phyloP scores from a whole-genome alignment of 2,329 filamentous ascomycete species.

The Fusarium succisae region DNA sequence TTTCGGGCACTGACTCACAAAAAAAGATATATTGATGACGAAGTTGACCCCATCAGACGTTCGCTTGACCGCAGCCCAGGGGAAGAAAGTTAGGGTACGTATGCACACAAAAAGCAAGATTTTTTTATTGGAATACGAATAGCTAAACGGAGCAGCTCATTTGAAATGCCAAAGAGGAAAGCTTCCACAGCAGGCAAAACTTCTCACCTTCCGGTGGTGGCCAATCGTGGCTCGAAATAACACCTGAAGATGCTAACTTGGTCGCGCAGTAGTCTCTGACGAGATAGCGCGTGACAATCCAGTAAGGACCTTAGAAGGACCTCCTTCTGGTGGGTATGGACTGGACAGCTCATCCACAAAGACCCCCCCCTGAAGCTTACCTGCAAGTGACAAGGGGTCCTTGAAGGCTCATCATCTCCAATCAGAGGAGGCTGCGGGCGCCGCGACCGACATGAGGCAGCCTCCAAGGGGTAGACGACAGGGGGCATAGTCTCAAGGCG shows the following conservation, averaged over 20 bases:
- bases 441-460: constrained; percentile 36
- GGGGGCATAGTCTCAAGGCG: constrained; percentile 24
- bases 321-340: constrained; percentile 28
- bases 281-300: constrained; percentile 39
- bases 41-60: constrained; percentile 22
- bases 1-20: constrained; percentile 29
- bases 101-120: constrained; percentile 9
- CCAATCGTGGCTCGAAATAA: constrained; percentile 33
- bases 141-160: background rate
- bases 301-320: constrained; percentile 34
- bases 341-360: constrained; percentile 29
- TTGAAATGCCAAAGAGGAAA: background rate
- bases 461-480: constrained; percentile 28
- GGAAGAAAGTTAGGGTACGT: constrained; percentile 17
- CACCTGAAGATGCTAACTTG: constrained; percentile 34
- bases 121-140: background rate
- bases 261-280: constrained; percentile 36
- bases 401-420: constrained; percentile 21
- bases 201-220: constrained; percentile 2
- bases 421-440: constrained; percentile 38
- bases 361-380: constrained; percentile 20
- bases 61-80: constrained; percentile 9
- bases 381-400: constrained; percentile 28
- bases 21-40: constrained; percentile 29
- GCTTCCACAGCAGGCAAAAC: constrained; percentile 12